Evolutionary conservation across 2,329 filamentous ascomycete species (phyloP).

Genomic region (Geosmithia flava): DNA sequence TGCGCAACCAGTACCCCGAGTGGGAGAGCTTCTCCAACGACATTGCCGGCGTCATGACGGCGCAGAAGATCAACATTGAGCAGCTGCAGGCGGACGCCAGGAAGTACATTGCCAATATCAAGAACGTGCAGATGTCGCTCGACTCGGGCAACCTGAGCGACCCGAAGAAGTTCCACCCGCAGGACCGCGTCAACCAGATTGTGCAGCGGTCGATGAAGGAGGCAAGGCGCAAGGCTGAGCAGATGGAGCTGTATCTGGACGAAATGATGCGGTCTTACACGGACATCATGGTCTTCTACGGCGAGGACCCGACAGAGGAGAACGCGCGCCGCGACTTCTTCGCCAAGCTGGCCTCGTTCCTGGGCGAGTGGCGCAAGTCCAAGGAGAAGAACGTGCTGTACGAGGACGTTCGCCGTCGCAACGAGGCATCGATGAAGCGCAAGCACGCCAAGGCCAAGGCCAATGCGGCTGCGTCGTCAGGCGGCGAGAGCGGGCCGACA

Average conservation of each 20-base stretch:
- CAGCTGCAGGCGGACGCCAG: constrained; percentile 78
- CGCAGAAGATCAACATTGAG: constrained; percentile 91
- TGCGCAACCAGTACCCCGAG: constrained; percentile 90
- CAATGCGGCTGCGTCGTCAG: constrained; percentile 33
- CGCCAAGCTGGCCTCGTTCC: constrained; percentile 78
- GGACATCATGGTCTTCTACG: constrained; percentile 93
- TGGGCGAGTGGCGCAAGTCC: constrained; percentile 92
- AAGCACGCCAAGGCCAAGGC: constrained; percentile 64
- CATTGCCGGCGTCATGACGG: constrained; percentile 63
- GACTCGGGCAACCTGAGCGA: constrained; percentile 92
- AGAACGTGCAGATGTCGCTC: constrained; percentile 82
- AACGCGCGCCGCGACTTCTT: constrained; percentile 95
- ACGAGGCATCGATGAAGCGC: constrained; percentile 85
- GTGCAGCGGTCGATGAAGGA: constrained; percentile 96
- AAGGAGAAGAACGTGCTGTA: constrained; percentile 78
- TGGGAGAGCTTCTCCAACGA: constrained; percentile 86
- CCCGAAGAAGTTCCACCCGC: constrained; percentile 93
- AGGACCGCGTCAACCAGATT: constrained; percentile 85
- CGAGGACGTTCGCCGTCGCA: constrained; percentile 73
- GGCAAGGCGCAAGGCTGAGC: constrained; percentile 86
- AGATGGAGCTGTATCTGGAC: constrained; percentile 85
- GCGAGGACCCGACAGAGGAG: constrained; percentile 84
- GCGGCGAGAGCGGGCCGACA: constrained; percentile 29
- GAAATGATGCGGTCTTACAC: constrained; percentile 87
- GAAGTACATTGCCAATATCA: constrained; percentile 89